Conservation (phyloP, 805 yeast species). For the Spathaspora gorwiae region DNA sequence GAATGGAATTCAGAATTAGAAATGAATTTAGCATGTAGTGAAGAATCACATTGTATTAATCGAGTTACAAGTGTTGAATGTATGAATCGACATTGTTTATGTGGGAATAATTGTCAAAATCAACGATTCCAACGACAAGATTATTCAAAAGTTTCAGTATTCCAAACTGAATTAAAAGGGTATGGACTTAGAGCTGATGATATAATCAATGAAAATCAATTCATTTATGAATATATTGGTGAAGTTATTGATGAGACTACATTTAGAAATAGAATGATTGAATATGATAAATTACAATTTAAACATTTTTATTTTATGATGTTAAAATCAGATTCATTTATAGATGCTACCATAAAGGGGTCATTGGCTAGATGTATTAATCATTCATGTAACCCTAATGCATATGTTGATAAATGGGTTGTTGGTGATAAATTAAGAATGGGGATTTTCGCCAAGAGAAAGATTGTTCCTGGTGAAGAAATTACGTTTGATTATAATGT, state of each 20-base stretch:
- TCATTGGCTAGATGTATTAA: slow-evolving; percentile 87
- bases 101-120: slow-evolving; percentile 79
- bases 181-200: slow-evolving; percentile 77
- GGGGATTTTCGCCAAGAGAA: slow-evolving; percentile 90
- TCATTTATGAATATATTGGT: slow-evolving; percentile 89
- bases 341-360: slow-evolving; percentile 91
- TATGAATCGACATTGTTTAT: slow-evolving; percentile 57
- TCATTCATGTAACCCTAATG: slow-evolving; percentile 94
- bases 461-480: slow-evolving; percentile 75
- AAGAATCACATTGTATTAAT: slow-evolving; percentile 85
- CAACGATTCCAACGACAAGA: slow-evolving; percentile 80
- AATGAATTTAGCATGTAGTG: slow-evolving; percentile 69
- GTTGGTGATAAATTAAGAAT: slow-evolving; percentile 84
- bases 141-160: slow-evolving; percentile 75
- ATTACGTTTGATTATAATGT: slow-evolving; percentile 91
- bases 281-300: slow-evolving; percentile 63
- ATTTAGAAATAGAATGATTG: slow-evolving; percentile 70
- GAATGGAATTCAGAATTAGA: slow-evolving; percentile 36
- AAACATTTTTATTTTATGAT: slow-evolving; percentile 93
- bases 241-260: slow-evolving; percentile 81
- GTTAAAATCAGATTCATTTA: slow-evolving; percentile 87
- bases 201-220: slow-evolving; percentile 55
- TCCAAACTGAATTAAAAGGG: slow-evolving; percentile 80
- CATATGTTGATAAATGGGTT: slow-evolving; percentile 95
- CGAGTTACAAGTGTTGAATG: slow-evolving; percentile 91